phyloP scores from a whole-genome alignment of 345 rosid species.

The Heritiera littoralis region DNA sequence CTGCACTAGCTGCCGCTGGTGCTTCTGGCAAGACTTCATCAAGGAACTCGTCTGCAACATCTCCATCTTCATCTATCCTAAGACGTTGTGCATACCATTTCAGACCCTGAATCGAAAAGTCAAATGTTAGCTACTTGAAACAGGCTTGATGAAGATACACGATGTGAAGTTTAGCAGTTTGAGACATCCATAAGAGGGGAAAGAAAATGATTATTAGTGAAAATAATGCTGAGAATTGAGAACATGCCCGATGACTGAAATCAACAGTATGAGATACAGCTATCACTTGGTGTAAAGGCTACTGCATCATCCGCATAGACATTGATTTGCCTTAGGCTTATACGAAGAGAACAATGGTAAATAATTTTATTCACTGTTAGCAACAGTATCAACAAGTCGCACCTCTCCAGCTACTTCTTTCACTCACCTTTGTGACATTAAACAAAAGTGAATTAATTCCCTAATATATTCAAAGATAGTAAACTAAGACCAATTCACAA shows the following conservation, averaged over 20 bases:
- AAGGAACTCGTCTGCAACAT: slow-evolving; percentile 91
- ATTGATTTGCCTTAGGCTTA: slow-evolving; percentile 1
- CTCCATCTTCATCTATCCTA: slow-evolving; percentile 91
- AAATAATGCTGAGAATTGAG: too few relatives aligned
- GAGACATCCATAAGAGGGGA: too few relatives aligned
- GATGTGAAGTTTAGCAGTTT: neutral
- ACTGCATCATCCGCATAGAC: neutral
- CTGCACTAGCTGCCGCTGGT: slow-evolving; percentile 22
- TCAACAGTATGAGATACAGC: too few relatives aligned
- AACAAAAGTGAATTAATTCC: neutral
- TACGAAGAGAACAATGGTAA: neutral
- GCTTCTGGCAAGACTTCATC: slow-evolving; percentile 53
- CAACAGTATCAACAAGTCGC: neutral
- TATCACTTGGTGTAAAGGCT: neutral
- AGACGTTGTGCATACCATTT: slow-evolving; percentile 81
- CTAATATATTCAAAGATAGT: neutral
- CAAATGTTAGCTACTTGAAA: slow-evolving; percentile 11
- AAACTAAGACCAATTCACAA: neutral
- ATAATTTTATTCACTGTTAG: neutral
- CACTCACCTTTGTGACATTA: neutral
- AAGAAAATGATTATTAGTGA: too few relatives aligned
- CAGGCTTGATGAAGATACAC: slow-evolving; percentile 2
- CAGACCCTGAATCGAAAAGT: slow-evolving; percentile 61
- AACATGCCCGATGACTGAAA: too few relatives aligned
- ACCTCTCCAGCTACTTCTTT: neutral